Evolutionary conservation across 352 stramenopile genomes (phyloP).

Genomic region (Phytophthora fragariaefolia): DNA sequence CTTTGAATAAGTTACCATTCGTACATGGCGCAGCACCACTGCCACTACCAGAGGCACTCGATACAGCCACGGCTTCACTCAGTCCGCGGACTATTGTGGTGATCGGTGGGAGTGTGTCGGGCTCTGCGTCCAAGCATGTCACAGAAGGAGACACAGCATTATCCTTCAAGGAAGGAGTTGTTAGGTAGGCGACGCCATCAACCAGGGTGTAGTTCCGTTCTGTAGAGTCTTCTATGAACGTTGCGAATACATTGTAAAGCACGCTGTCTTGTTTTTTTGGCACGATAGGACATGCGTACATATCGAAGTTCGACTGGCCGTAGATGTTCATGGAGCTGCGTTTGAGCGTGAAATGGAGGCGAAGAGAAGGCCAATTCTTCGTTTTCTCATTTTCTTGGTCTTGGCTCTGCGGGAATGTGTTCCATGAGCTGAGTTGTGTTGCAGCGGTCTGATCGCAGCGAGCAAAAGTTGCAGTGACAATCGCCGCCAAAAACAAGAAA

Average conservation of each 20-base stretch:
- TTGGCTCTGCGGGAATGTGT: not conserved
- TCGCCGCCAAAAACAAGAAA: not conserved
- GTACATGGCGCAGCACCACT: not conserved
- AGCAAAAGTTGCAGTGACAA: not conserved
- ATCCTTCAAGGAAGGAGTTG: conserved; percentile 15
- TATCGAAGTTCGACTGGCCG: conserved; percentile 34
- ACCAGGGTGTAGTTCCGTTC: conserved; percentile 41
- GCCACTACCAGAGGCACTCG: not conserved
- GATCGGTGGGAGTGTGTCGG: conserved; percentile 19
- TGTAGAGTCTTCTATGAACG: conserved; percentile 19
- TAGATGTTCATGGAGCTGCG: conserved; percentile 40
- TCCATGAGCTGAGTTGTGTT: not conserved
- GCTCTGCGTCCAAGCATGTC: conserved; percentile 21
- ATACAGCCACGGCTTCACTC: conserved; percentile 11
- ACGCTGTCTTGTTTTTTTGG: conserved; percentile 15
- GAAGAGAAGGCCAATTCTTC: conserved; percentile 27
- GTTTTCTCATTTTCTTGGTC: not conserved
- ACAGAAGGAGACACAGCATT: conserved; percentile 3
- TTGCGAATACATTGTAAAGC: conserved; percentile 35
- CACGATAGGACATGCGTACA: conserved; percentile 35
- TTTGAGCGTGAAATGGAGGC: conserved; percentile 42
- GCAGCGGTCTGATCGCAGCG: not conserved
- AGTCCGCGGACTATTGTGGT: conserved; percentile 24
- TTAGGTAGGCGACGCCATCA: conserved; percentile 29
- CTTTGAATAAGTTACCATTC: conserved; percentile 3